Conservation (phyloP, 805 yeast genomes). For the Yamadazyma tumulicola region DNA sequence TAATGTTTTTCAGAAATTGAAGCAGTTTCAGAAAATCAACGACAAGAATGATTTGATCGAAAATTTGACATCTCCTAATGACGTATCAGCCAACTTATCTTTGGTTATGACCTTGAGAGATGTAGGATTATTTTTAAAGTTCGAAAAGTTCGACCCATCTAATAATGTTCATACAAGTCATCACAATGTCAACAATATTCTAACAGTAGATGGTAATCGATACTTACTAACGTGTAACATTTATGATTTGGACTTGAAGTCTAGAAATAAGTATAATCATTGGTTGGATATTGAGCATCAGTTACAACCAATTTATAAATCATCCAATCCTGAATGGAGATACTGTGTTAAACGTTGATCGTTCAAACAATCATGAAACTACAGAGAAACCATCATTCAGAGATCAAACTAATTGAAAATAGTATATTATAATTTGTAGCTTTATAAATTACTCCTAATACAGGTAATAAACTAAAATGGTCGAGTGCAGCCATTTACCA, state of each 20-base stretch:
- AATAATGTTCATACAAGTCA: conserved; percentile 29
- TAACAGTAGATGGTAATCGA: conserved; percentile 21
- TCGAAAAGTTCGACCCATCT: conserved; percentile 26
- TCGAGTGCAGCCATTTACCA: too few species aligned
- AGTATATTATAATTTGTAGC: too few species aligned
- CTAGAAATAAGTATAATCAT: conserved; percentile 37
- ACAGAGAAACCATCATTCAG: too few species aligned
- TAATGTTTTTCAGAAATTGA: conserved; percentile 32
- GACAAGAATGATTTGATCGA: conserved; percentile 29
- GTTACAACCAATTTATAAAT: conserved; percentile 30
- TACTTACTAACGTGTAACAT: conserved; percentile 35
- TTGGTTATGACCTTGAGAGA: conserved; percentile 55
- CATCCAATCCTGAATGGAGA: conserved; percentile 27
- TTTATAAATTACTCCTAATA: too few species aligned
- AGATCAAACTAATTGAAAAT: too few species aligned
- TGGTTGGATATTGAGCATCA: conserved; percentile 45
- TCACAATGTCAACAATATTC: conserved; percentile 24
- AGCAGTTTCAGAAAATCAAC: conserved; percentile 30
- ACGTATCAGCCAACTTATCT: conserved; percentile 40
- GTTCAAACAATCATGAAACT: neutral
- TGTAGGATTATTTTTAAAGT: conserved; percentile 48
- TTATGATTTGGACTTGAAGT: conserved; percentile 50
- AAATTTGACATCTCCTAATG: conserved; percentile 27
- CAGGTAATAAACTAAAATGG: too few species aligned
- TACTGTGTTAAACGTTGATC: conserved; percentile 19